These are phyloP conservation scores for Martensiomyces pterosporus DNA, from an alignment of 192 early-diverging fungal species.

Conservation along the genomic window DNA sequence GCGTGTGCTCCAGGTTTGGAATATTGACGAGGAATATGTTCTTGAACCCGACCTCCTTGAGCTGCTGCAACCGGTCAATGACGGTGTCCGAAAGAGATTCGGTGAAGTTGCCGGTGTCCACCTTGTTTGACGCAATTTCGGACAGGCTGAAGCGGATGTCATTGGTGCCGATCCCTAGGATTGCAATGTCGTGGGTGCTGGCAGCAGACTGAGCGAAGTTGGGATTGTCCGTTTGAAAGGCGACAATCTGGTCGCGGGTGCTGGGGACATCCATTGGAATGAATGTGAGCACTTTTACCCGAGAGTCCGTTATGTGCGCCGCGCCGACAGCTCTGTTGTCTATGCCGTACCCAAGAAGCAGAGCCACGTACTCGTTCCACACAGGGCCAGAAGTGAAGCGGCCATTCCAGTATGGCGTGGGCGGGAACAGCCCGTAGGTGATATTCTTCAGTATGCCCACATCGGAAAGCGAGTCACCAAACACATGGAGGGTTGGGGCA, in stretches of 20 bases:
- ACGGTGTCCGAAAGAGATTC: conserved; percentile 18
- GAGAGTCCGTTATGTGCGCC: conserved; percentile 12
- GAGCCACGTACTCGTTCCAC: conserved; percentile 30
- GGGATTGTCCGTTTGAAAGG: conserved; percentile 4
- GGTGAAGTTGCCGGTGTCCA: conserved; percentile 21
- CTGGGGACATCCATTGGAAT: conserved; percentile 24
- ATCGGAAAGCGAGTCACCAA: conserved; percentile 46
- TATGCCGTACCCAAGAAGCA: conserved; percentile 8
- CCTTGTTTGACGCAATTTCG: conserved; percentile 10
- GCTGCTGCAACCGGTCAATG: conserved; percentile 18
- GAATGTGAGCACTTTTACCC: conserved; percentile 7
- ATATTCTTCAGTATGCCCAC: conserved; percentile 23
- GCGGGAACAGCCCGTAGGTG: conserved; percentile 22
- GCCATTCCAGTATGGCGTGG: conserved; percentile 36
- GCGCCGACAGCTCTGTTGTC: conserved; percentile 27
- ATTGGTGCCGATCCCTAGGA: conserved; percentile 35
- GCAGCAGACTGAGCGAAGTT: not conserved
- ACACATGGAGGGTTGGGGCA: conserved; percentile 33
- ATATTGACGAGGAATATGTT: conserved; percentile 23
- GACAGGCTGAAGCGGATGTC: conserved; percentile 18
- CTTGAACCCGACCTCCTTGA: conserved; percentile 21
- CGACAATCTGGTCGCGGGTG: conserved; percentile 22
- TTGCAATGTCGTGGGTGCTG: conserved; percentile 8
- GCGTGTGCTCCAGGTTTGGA: conserved; percentile 27
- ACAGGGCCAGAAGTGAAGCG: conserved; percentile 40